Conservation (phyloP, 73 alveolate genomes). For the Paramecium octaurelia region DNA sequence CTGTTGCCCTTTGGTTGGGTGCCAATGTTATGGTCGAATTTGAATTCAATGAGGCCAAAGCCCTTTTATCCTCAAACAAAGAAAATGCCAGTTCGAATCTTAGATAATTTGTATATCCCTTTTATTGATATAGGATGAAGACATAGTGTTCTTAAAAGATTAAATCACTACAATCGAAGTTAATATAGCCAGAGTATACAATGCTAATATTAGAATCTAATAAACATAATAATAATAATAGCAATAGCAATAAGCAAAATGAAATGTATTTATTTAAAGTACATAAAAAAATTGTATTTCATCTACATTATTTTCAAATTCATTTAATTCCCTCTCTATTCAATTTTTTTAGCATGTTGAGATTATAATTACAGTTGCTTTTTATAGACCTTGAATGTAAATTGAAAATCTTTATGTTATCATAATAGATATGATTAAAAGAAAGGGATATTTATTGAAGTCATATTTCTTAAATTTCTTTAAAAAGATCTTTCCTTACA, state of each 20-base stretch:
- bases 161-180: slow-evolving; percentile 93
- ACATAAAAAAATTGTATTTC: background rate
- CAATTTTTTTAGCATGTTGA: no score
- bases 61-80: slow-evolving; percentile 72
- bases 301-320: background rate
- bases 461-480: no score
- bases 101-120: slow-evolving; percentile 62
- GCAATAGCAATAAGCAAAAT: background rate
- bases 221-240: slow-evolving; percentile 51
- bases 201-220: slow-evolving; percentile 72
- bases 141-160: slow-evolving; percentile 84
- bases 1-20: slow-evolving; percentile 93
- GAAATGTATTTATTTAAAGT: background rate
- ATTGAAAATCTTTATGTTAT: no score
- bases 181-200: slow-evolving; percentile 90
- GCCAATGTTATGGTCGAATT: slow-evolving; percentile 96
- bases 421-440: no score
- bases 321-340: background rate
- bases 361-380: no score
- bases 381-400: no score
- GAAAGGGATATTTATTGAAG: no score
- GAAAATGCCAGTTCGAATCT: slow-evolving; percentile 80
- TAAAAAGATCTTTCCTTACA: no score
- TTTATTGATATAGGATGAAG: slow-evolving; percentile 65
- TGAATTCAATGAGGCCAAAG: slow-evolving; percentile 81